A percentile compares a stretch with the other conserved stretches of the same genome.
Evolutionary conservation across 805 yeast species (phyloP).

Genomic region (Myxozyma geophila): DNA sequence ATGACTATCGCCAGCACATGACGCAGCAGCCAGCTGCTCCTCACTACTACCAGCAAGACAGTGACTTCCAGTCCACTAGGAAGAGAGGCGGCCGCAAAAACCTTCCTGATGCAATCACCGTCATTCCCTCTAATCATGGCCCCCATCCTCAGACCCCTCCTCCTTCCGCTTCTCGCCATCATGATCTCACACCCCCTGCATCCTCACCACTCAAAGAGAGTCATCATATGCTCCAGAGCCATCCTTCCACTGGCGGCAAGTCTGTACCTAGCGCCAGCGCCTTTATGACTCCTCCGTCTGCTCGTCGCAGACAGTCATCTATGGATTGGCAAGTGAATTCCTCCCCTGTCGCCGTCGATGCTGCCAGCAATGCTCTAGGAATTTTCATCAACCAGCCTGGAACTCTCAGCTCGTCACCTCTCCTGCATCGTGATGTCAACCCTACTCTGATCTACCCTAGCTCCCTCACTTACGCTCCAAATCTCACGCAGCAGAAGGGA

Average conservation of each 20-base stretch:
- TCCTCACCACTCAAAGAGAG: background rate
- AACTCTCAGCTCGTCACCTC: background rate
- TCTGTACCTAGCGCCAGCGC: slow-evolving; percentile 5
- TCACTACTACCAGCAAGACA: background rate
- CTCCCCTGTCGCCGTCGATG: slow-evolving; percentile 12
- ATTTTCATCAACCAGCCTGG: slow-evolving; percentile 22
- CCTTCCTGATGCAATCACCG: slow-evolving; percentile 7
- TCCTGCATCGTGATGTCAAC: slow-evolving; percentile 19
- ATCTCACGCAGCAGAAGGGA: background rate
- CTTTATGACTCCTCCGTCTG: slow-evolving; percentile 27
- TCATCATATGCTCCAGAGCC: background rate
- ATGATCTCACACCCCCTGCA: slow-evolving; percentile 12
- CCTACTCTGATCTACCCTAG: slow-evolving; percentile 26
- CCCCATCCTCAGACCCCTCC: slow-evolving; percentile 22
- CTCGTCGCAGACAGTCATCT: slow-evolving; percentile 13
- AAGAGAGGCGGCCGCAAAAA: slow-evolving; percentile 19
- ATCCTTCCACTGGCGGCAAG: slow-evolving; percentile 10
- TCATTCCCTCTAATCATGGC: slow-evolving; percentile 22
- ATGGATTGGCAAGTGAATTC: slow-evolving; percentile 15
- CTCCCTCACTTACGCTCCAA: background rate
- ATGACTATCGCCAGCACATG: slow-evolving; percentile 1
- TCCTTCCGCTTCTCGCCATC: slow-evolving; percentile 14
- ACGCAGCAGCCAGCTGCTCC: background rate
- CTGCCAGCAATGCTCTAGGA: slow-evolving; percentile 34
- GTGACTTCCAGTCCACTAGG: slow-evolving; percentile 4